Percentiles rank a stretch among this genome's conserved stretches.
Evolutionary conservation across 805 yeast genomes (phyloP).

Genomic region (Saccharomycopsis sp.): DNA sequence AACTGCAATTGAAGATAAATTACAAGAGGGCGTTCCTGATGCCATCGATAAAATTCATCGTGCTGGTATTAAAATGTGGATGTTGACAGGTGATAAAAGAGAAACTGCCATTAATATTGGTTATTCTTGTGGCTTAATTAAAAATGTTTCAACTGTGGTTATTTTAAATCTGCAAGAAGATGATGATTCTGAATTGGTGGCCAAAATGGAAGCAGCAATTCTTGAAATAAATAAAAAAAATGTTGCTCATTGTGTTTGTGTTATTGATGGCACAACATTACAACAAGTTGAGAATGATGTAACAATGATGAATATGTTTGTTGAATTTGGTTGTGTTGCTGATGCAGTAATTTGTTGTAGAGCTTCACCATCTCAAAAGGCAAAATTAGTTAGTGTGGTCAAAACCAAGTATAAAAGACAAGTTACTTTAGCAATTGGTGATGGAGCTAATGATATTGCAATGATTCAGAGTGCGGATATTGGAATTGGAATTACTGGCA

Average conservation of each 20-base stretch:
- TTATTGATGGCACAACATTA: conserved; percentile 88
- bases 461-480: conserved; percentile 99
- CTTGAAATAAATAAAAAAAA: conserved; percentile 60
- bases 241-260: conserved; percentile 91
- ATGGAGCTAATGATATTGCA: conserved; percentile 98
- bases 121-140: conserved; percentile 83
- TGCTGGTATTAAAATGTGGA: conserved; percentile 95
- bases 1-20: conserved; percentile 93
- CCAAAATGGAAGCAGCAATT: conserved; percentile 60
- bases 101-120: conserved; percentile 98
- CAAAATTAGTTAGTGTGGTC: conserved; percentile 76
- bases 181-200: conserved; percentile 37
- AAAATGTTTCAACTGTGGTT: conserved; percentile 85
- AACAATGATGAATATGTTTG: conserved; percentile 60
- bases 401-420: conserved; percentile 53
- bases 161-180: conserved; percentile 49
- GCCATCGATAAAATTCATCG: conserved; percentile 83
- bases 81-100: conserved; percentile 96
- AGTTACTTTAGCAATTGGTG: conserved; percentile 94
- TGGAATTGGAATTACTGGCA: conserved; percentile 95
- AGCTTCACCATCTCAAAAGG: conserved; percentile 96
- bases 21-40: conserved; percentile 95
- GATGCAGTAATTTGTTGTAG: conserved; percentile 93
- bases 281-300: conserved; percentile 62
- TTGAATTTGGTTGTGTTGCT: conserved; percentile 76